Evolutionary conservation across 176 grass and related monocot genomes (phyloP).

Genomic region (Otatea glauca): DNA sequence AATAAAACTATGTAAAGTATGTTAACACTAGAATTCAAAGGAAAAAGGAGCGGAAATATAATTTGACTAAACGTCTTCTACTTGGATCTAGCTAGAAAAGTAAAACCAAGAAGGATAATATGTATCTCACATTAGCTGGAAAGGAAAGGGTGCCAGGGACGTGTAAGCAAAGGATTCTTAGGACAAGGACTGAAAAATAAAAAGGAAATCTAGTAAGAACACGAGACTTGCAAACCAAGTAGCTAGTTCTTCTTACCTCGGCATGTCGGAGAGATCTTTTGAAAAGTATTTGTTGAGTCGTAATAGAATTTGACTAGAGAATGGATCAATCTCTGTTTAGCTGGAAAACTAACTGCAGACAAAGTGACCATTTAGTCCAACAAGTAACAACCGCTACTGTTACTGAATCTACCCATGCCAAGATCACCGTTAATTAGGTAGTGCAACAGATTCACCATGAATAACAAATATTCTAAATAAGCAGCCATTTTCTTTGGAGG

Average conservation of each 20-base stretch:
- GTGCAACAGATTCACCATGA: neutral
- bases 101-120: constrained; percentile 4
- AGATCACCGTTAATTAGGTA: constrained; percentile 28
- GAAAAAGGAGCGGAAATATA: neutral
- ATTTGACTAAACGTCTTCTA: neutral
- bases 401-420: constrained; percentile 33
- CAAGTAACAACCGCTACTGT: constrained; percentile 40
- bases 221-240: constrained; percentile 38
- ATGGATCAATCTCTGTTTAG: neutral
- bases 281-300: constrained; percentile 22
- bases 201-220: neutral
- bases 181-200: neutral
- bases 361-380: neutral
- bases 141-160: constrained; percentile 35
- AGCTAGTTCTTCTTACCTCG: neutral
- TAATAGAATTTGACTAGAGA: constrained; percentile 28
- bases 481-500: neutral
- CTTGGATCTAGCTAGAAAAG: constrained; percentile 8
- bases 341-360: neutral
- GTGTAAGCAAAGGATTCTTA: constrained; percentile 39
- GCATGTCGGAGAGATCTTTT: constrained; percentile 15
- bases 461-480: neutral
- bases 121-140: constrained; percentile 22
- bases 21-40: neutral
- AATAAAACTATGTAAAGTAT: neutral